Evolutionary conservation across 331 rosid genomes (phyloP).

Genomic region (Cydonia oblonga): DNA sequence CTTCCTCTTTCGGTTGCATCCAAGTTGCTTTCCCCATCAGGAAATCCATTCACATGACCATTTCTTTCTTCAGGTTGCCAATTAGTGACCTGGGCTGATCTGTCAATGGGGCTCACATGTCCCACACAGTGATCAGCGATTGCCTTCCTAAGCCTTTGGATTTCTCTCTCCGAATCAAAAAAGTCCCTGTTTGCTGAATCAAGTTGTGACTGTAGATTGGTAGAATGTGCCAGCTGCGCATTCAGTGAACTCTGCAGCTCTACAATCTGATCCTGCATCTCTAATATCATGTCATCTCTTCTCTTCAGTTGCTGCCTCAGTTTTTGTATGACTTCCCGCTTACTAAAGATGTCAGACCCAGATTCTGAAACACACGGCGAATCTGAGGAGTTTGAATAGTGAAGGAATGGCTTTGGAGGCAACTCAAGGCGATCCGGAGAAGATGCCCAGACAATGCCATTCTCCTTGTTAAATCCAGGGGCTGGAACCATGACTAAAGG

Average conservation of each 20-base stretch:
- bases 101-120: constrained; percentile 29
- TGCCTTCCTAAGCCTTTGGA: constrained; percentile 84
- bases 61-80: constrained; percentile 43
- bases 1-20: constrained; percentile 35
- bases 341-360: constrained; percentile 86
- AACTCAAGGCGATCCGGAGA: constrained; percentile 86
- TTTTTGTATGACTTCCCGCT: constrained; percentile 90
- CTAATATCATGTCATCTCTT: constrained; percentile 90
- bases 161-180: constrained; percentile 74
- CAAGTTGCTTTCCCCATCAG: constrained; percentile 40
- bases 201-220: constrained; percentile 75
- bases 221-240: constrained; percentile 56
- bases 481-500: constrained; percentile 77
- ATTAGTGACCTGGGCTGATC: constrained; percentile 25
- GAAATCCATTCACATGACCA: constrained; percentile 53
- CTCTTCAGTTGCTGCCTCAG: constrained; percentile 88
- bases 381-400: constrained; percentile 82
- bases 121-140: constrained; percentile 88
- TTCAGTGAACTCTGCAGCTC: constrained; percentile 67
- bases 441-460: constrained; percentile 69
- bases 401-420: constrained; percentile 69
- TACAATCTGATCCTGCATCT: constrained; percentile 94
- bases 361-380: constrained; percentile 95
- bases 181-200: constrained; percentile 67
- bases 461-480: constrained; percentile 64